Evolutionary conservation across 192 early-diverging fungal genomes (phyloP).

Genomic region (Anaeromyces robustus): DNA sequence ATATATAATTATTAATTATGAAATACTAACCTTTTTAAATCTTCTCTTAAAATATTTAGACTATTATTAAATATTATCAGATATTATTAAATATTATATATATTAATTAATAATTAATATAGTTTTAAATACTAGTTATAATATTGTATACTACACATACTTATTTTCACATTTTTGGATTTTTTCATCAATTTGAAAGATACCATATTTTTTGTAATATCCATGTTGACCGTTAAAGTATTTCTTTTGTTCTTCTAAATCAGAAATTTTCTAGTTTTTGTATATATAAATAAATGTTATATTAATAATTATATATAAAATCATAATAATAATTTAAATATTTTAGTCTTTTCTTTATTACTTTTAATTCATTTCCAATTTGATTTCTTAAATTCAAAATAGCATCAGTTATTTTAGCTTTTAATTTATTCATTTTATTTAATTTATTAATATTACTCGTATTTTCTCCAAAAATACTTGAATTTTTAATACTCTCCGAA

Average conservation of each 20-base stretch:
- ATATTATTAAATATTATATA: no score
- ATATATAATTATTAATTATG: no score
- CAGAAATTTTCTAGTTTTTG: neutral
- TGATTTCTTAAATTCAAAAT: neutral
- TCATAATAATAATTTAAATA: neutral
- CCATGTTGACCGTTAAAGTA: neutral
- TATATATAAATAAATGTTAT: neutral
- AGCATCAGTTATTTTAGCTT: neutral
- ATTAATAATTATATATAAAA: neutral
- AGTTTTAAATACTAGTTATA: no score
- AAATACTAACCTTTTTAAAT: no score
- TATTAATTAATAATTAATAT: no score
- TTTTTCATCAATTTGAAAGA: neutral
- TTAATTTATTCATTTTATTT: neutral
- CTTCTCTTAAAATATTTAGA: no score
- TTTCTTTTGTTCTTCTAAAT: neutral
- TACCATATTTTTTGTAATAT: neutral
- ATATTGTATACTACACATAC: no score
- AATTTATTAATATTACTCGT: neutral
- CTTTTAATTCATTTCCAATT: neutral
- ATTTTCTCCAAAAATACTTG: neutral
- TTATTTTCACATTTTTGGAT: neutral
- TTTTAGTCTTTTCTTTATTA: neutral
- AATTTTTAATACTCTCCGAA: neutral
- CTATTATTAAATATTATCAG: no score